phyloP scores from a whole-genome alignment of 169 alveolate genomes.

The Plasmodium yoelii region DNA sequence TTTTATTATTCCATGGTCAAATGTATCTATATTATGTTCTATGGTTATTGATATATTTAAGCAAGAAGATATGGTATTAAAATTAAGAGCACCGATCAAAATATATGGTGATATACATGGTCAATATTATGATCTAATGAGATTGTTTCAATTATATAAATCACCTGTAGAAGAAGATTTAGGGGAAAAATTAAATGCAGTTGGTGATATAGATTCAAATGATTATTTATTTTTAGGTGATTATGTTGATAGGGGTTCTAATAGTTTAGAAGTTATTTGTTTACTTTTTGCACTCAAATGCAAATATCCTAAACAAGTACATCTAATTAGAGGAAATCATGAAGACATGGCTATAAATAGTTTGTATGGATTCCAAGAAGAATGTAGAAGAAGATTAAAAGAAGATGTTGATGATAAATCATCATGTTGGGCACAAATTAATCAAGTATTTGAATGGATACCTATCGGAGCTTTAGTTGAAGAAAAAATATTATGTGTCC shows the following conservation, averaged over 20 bases:
- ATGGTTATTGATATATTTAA: constrained; percentile 86
- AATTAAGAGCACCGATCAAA: constrained; percentile 97
- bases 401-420: constrained; percentile 97
- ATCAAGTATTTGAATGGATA: constrained; percentile 97
- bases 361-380: constrained; percentile 99
- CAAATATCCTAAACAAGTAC: constrained; percentile 98
- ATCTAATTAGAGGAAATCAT: constrained; percentile 98
- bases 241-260: constrained; percentile 99
- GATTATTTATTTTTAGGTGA: constrained; percentile 99
- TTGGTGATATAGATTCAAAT: constrained; percentile 97
- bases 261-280: constrained; percentile 93
- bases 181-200: constrained; percentile 87
- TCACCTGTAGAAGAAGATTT: constrained; percentile 90
- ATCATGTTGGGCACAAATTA: constrained; percentile 95
- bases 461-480: constrained; percentile 99
- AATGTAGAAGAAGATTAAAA: constrained; percentile 96
- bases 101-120: constrained; percentile 99
- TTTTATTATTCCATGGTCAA: constrained; percentile 86
- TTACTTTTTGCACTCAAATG: constrained; percentile 96
- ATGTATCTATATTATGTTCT: constrained; percentile 85
- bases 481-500: constrained; percentile 97
- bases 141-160: constrained; percentile 92
- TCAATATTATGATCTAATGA: constrained; percentile 97
- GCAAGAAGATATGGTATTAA: constrained; percentile 96
- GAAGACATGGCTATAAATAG: constrained; percentile 99